Evolutionary conservation across 371 early-diverging fungal species (phyloP).

Genomic region (Saksenaea vasiformis): DNA sequence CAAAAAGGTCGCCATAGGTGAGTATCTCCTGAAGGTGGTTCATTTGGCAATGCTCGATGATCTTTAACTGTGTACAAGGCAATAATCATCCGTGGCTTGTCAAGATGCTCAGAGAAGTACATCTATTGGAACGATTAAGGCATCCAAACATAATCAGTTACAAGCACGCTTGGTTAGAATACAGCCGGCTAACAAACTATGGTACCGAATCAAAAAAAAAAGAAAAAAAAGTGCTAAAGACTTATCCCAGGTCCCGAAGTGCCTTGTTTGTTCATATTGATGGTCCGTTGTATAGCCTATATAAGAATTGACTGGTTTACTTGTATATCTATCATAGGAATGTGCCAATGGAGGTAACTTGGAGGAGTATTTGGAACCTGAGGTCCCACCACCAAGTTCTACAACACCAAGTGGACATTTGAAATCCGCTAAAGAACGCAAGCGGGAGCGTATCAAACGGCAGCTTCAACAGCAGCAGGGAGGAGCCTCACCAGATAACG

Average conservation of each 20-base stretch:
- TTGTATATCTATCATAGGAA: conserved; percentile 46
- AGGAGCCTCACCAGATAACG: neutral
- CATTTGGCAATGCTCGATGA: neutral
- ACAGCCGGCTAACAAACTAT: conserved; percentile 76
- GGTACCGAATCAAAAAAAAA: conserved; percentile 40
- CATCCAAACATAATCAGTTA: conserved; percentile 94
- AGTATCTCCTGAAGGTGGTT: neutral
- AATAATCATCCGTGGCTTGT: conserved; percentile 90
- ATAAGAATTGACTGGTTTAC: neutral
- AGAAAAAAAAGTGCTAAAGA: neutral
- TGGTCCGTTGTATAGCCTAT: conserved; percentile 47
- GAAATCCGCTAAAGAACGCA: conserved; percentile 28
- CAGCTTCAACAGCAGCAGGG: conserved; percentile 27
- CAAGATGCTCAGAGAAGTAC: conserved; percentile 93
- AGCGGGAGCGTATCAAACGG: conserved; percentile 39
- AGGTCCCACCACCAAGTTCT: neutral
- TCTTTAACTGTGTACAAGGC: conserved; percentile 27
- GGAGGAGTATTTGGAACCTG: conserved; percentile 81
- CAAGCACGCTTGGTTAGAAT: conserved; percentile 94
- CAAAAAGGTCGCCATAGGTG: conserved; percentile 90
- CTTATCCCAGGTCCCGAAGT: conserved; percentile 70
- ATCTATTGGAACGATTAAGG: conserved; percentile 82
- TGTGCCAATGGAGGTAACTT: conserved; percentile 96
- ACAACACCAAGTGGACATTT: conserved; percentile 2
- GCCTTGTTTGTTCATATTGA: conserved; percentile 93